Percentiles rank a stretch among this genome's conserved stretches.
Evolutionary conservation across 768 basidiomycete species (phyloP).

Genomic region (Royoungia palumana): DNA sequence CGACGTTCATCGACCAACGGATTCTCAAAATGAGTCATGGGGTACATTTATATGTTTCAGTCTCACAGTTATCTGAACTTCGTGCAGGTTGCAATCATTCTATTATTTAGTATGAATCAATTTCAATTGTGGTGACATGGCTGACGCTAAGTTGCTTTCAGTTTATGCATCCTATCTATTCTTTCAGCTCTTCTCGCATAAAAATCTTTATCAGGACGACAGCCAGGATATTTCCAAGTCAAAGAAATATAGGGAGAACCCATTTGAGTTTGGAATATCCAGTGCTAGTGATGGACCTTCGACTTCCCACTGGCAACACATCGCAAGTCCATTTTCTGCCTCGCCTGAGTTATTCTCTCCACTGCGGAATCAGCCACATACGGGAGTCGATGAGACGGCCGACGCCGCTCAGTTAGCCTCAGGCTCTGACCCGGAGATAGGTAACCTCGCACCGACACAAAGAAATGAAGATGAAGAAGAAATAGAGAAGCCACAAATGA

Average conservation of each 20-base stretch:
- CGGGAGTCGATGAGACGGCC: not conserved
- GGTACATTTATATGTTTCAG: constrained; percentile 50
- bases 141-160: constrained; percentile 25
- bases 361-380: not conserved
- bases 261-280: constrained; percentile 27
- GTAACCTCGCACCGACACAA: not conserved
- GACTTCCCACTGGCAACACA: not conserved
- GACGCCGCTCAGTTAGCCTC: not conserved
- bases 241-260: constrained; percentile 41
- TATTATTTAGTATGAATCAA: constrained; percentile 61
- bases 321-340: constrained; percentile 3
- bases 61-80: constrained; percentile 1
- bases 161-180: constrained; percentile 71
- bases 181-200: constrained; percentile 80
- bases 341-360: constrained; percentile 11
- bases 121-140: not conserved
- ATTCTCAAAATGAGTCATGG: constrained; percentile 76
- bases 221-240: constrained; percentile 37
- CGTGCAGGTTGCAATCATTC: constrained; percentile 64
- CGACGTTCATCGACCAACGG: constrained; percentile 33
- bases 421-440: constrained; percentile 11
- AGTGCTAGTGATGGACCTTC: constrained; percentile 9
- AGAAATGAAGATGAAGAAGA: constrained; percentile 24
- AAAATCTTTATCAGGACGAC: constrained; percentile 57
- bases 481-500: constrained; percentile 50